Conservation (phyloP, 1,139 yeast species). For the Suhomyces bolitotheri region DNA sequence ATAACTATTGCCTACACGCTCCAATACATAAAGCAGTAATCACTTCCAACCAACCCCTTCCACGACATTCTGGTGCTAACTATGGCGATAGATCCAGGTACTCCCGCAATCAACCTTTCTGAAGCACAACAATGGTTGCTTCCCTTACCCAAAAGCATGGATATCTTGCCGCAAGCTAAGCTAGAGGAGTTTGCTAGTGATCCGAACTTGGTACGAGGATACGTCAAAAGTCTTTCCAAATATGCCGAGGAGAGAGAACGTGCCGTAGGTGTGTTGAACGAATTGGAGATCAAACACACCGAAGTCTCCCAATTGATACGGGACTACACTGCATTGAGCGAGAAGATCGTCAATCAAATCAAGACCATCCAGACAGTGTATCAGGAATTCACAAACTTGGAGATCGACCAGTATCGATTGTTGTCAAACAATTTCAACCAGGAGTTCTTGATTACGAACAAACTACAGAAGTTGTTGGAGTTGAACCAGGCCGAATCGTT, state of each 20-base stretch:
- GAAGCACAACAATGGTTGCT: too few relatives aligned
- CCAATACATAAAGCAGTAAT: too few relatives aligned
- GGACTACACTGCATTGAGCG: slow-evolving; percentile 28
- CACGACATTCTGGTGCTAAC: too few relatives aligned
- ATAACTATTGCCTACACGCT: too few relatives aligned
- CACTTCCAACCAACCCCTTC: too few relatives aligned
- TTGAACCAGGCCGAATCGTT: slow-evolving; percentile 27
- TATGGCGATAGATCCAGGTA: too few relatives aligned
- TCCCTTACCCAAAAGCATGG: slow-evolving; percentile 32
- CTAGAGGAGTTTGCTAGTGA: slow-evolving; percentile 30
- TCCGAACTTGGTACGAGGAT: slow-evolving; percentile 35
- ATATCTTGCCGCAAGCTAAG: slow-evolving; percentile 29
- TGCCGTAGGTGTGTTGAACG: slow-evolving; percentile 21
- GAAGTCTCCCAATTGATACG: slow-evolving; percentile 26
- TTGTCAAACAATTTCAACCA: slow-evolving; percentile 41
- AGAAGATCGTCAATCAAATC: slow-evolving; percentile 29
- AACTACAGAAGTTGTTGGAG: slow-evolving; percentile 30
- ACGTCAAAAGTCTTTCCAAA: slow-evolving; percentile 27
- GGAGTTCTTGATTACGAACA: slow-evolving; percentile 29
- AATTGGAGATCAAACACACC: slow-evolving; percentile 25
- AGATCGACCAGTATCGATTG: slow-evolving; percentile 43
- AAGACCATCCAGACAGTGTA: slow-evolving; percentile 27
- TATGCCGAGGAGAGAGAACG: slow-evolving; percentile 23
- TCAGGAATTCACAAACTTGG: slow-evolving; percentile 37
- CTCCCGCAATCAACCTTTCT: too few relatives aligned